Conservation (phyloP, 306 rosid genomes). For the Inga leiocalycina region DNA sequence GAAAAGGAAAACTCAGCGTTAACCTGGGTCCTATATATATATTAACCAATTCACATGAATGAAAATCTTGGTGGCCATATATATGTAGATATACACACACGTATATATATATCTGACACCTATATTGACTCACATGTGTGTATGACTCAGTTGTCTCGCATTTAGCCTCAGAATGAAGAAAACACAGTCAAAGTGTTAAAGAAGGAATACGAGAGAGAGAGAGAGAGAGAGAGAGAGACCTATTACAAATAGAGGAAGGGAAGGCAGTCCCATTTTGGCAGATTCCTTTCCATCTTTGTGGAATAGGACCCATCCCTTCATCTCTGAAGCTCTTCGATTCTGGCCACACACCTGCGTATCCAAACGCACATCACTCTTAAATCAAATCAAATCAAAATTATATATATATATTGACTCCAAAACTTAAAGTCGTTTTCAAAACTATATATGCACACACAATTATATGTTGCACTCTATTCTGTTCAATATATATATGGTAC, state of each 20-base stretch:
- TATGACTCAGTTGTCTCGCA: background rate
- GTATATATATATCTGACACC: background rate
- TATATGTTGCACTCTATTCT: background rate
- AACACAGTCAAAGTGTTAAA: background rate
- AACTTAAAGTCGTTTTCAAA: background rate
- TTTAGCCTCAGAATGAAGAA: constrained; percentile 4
- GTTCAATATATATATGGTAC: no score
- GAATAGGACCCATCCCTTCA: constrained; percentile 72
- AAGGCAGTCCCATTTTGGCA: constrained; percentile 72
- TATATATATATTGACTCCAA: background rate
- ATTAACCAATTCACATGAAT: background rate
- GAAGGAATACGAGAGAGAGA: background rate
- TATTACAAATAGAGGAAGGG: constrained; percentile 64
- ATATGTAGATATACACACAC: no score
- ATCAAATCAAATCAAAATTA: background rate
- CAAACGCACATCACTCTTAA: background rate
- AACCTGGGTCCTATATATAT: background rate
- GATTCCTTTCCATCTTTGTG: constrained; percentile 79
- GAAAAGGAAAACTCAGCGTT: constrained; percentile 5
- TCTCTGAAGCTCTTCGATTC: constrained; percentile 82
- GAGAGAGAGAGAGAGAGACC: constrained; percentile 39
- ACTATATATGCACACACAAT: background rate
- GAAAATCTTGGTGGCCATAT: background rate
- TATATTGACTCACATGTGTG: constrained; percentile 17
- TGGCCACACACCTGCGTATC: constrained; percentile 71